Base-by-base conservation (phyloP, 148 eudicot species). In the Linanthus parryae region DNA sequence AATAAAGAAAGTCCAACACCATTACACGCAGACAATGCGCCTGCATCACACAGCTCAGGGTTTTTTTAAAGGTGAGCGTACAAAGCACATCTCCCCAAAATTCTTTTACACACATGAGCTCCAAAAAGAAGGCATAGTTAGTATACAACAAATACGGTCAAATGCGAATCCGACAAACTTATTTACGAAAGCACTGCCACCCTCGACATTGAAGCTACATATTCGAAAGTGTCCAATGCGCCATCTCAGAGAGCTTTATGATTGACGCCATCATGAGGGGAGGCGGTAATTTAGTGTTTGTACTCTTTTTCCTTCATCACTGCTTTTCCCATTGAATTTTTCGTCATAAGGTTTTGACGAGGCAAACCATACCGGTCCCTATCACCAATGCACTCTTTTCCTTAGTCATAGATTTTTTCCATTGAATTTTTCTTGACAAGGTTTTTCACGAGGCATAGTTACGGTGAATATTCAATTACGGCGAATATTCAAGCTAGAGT, bases 41-140 rank as follows among this genome's bases (percentile, higher is more conserved):
- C n/a, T n/a, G n/a, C n/a, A n/a, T n/a, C n/a, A n/a, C n/a, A n/a
- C n/a, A n/a, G n/a, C n/a, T n/a, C n/a, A n/a, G n/a, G 38, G 1
- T 34, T 34, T 8, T 0, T 8, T 34, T 1, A 34, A 34, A 34
- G 61, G 56, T 4, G 48, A 55, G 2, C 5, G 38, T 10, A 44
- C 51, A 0, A 53, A 45, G 22, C 53, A 62, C 5, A 44, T 62
- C 11, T 54, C 54, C 7, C 59, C 43, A 17, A 40, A 57, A 26
- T 22, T 16, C 5, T 54, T 55, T 14, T 55, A 3, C 18, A 54
- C 54, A 0, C 24, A 44, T 34, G 38, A 54, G 3, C 38, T 54
- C 1, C 38, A 54, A 26, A 34, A 63, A 8, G n/a, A 44, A 15
- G 1, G 33, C n/a, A 19, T 29, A 0, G 52, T 63, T 24, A 8